Evolutionary conservation across 2,329 filamentous ascomycete genomes (phyloP).

Genomic region (Cytospora piceae): DNA sequence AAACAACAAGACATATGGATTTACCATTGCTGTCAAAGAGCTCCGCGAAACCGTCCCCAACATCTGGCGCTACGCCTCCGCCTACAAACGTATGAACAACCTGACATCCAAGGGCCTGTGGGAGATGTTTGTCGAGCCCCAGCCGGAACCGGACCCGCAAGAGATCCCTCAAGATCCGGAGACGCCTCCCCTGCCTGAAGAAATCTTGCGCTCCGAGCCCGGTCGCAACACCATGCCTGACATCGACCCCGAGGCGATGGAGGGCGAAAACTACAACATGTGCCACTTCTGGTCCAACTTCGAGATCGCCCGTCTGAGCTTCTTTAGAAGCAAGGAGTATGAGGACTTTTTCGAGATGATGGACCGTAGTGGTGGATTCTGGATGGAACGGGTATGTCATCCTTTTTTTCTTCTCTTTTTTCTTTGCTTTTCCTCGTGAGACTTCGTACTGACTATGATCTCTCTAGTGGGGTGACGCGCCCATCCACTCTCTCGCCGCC

Average conservation of each 20-base stretch:
- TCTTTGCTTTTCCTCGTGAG: constrained; percentile 9
- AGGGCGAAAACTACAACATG: constrained; percentile 99
- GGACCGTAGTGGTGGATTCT: constrained; percentile 97
- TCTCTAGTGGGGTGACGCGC: constrained; percentile 93
- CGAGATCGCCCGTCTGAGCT: constrained; percentile 91
- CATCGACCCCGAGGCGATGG: constrained; percentile 91
- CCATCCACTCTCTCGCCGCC: constrained; percentile 95
- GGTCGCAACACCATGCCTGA: constrained; percentile 72
- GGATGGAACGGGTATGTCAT: constrained; percentile 86
- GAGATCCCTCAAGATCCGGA: constrained; percentile 63
- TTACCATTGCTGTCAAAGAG: constrained; percentile 98
- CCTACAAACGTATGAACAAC: constrained; percentile 92
- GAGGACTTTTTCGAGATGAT: constrained; percentile 99
- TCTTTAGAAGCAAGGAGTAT: constrained; percentile 97
- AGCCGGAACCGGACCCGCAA: constrained; percentile 60
- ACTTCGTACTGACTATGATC: constrained; percentile 41
- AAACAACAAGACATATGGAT: constrained; percentile 95
- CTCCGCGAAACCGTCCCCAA: constrained; percentile 97
- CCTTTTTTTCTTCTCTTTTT: constrained; percentile 14
- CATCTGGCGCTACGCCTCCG: constrained; percentile 97
- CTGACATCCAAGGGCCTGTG: constrained; percentile 89
- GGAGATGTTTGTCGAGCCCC: constrained; percentile 96
- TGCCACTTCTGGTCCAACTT: constrained; percentile 99
- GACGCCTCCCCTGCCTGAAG: constrained; percentile 74
- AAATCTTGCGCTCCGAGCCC: constrained; percentile 77